Evolutionary conservation across 2,329 filamentous ascomycete species (phyloP).

Genomic region (Colletotrichum chlorophyti): DNA sequence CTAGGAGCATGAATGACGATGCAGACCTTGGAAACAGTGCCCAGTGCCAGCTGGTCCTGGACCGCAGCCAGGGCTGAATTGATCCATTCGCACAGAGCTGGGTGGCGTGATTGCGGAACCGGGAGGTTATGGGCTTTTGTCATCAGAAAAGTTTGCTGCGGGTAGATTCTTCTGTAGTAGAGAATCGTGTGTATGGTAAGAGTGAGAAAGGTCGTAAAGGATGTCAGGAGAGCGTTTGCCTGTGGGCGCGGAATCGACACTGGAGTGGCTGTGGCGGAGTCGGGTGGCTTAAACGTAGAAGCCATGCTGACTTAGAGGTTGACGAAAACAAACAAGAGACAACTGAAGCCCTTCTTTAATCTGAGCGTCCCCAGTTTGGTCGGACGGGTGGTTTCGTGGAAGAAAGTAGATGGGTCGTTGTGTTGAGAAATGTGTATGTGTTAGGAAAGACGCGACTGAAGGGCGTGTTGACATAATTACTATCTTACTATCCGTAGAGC

Average conservation of each 20-base stretch:
- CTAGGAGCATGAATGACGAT: constrained; percentile 52
- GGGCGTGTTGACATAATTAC: too few relatives aligned
- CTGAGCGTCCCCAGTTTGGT: too few relatives aligned
- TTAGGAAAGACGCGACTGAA: too few relatives aligned
- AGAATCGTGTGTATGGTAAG: constrained; percentile 86
- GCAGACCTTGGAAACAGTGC: constrained; percentile 53
- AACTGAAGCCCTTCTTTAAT: too few relatives aligned
- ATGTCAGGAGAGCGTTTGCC: constrained; percentile 66
- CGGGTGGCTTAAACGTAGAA: constrained; percentile 5
- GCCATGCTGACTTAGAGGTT: constrained; percentile 1
- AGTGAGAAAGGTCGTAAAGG: constrained; percentile 81
- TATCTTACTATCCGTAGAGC: too few relatives aligned
- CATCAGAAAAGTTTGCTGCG: constrained; percentile 76
- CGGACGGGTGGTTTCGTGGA: too few relatives aligned
- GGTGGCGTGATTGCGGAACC: constrained; percentile 85
- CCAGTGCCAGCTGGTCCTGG: constrained; percentile 70
- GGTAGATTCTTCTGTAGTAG: constrained; percentile 83
- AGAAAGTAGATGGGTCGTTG: too few relatives aligned
- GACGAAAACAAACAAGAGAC: too few relatives aligned
- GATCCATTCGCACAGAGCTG: constrained; percentile 85
- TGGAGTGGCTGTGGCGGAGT: constrained; percentile 12
- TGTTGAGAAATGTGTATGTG: too few relatives aligned
- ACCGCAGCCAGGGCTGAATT: constrained; percentile 79
- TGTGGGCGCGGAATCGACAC: constrained; percentile 41
- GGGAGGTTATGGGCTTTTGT: constrained; percentile 83